Evolutionary conservation across 2,329 filamentous ascomycete genomes (phyloP).

Genomic region (Harringtonia lauricola): DNA sequence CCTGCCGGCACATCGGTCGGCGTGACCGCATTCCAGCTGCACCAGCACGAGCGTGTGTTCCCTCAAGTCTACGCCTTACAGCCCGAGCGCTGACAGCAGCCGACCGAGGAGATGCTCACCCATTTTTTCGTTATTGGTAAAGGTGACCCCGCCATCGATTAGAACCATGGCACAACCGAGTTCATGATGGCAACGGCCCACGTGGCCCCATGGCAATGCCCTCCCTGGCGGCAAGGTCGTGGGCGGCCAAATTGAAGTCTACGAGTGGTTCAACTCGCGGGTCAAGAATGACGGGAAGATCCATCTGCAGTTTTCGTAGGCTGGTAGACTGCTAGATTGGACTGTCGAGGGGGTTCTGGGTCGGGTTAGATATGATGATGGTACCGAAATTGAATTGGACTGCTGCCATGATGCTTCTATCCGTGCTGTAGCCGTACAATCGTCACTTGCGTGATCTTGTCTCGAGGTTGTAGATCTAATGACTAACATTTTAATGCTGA

Average conservation of each 20-base stretch:
- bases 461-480: too few species aligned
- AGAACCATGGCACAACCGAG: slow-evolving; percentile 11
- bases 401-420: too few species aligned
- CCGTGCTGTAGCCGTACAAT: too few species aligned
- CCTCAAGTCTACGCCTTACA: slow-evolving; percentile 8
- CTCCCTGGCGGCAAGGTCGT: not conserved
- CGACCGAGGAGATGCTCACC: slow-evolving; percentile 4
- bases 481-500: too few species aligned
- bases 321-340: too few species aligned
- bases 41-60: slow-evolving; percentile 13
- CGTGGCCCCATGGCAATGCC: not conserved
- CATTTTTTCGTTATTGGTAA: slow-evolving; percentile 13
- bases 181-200: slow-evolving; percentile 5
- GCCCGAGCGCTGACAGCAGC: slow-evolving; percentile 13
- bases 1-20: slow-evolving; percentile 14
- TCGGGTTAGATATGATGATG: too few species aligned
- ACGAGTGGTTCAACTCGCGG: slow-evolving; percentile 9
- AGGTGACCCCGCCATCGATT: slow-evolving; percentile 12
- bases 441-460: too few species aligned
- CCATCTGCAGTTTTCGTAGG: not conserved
- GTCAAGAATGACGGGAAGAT: slow-evolving; percentile 6
- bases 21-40: slow-evolving; percentile 12
- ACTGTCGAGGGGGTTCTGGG: too few species aligned
- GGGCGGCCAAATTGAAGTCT: not conserved
- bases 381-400: too few species aligned